These are phyloP conservation scores for Dictyostelium purpureum DNA, from an alignment of 78 protist genomes.

Conservation along the genomic window DNA sequence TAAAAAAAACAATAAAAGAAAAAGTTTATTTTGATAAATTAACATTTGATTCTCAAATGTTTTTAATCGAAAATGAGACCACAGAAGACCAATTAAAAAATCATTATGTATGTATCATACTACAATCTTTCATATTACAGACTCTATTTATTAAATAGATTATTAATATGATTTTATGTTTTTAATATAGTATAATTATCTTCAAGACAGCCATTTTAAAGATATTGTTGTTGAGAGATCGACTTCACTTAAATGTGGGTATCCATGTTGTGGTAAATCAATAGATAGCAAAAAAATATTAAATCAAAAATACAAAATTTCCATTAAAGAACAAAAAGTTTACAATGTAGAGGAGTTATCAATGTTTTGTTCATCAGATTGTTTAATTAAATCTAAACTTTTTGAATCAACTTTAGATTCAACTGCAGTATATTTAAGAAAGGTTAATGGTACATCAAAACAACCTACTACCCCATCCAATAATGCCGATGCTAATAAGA, in stretches of 20 bases:
- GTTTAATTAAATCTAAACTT: constrained; percentile 46
- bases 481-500: too few relatives aligned
- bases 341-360: constrained; percentile 56
- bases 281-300: neutral
- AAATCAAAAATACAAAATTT: constrained; percentile 23
- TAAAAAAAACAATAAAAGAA: constrained; percentile 23
- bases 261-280: constrained; percentile 28
- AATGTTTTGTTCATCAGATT: constrained; percentile 51
- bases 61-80: constrained; percentile 2
- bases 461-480: neutral
- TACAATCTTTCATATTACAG: too few relatives aligned
- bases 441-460: neutral
- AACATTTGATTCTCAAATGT: constrained; percentile 35
- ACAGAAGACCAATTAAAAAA: constrained; percentile 10
- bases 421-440: constrained; percentile 50
- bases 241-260: constrained; percentile 27
- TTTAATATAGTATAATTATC: neutral
- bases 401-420: constrained; percentile 23
- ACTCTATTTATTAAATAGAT: neutral
- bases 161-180: neutral
- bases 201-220: constrained; percentile 46
- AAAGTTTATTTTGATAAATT: constrained; percentile 23
- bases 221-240: constrained; percentile 57
- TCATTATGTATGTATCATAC: neutral
- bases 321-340: constrained; percentile 50